phyloP scores from a whole-genome alignment of 257 asterid species.

The Nicotiana obtusifolia region DNA sequence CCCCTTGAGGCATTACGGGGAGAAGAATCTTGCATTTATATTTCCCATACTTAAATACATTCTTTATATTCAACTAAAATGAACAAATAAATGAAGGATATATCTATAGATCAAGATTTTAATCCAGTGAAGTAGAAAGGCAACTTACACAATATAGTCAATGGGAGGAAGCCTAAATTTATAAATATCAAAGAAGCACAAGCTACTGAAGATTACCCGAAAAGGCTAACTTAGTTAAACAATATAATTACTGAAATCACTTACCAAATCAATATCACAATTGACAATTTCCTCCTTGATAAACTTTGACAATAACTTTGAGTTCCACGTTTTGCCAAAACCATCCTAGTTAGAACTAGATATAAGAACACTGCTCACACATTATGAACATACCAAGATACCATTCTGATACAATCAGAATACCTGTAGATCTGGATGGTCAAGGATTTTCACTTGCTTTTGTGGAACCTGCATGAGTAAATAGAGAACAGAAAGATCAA shows the following conservation, averaged over 20 bases:
- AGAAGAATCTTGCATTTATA: no score
- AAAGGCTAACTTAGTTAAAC: neutral
- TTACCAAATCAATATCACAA: slow-evolving; percentile 57
- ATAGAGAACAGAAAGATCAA: slow-evolving; percentile 10
- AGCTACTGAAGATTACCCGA: neutral
- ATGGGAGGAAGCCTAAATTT: neutral
- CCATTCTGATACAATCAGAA: slow-evolving; percentile 5
- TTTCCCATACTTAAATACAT: no score
- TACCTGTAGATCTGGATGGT: slow-evolving; percentile 89
- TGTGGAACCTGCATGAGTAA: slow-evolving; percentile 53
- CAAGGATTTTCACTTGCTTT: slow-evolving; percentile 64
- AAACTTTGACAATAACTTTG: slow-evolving; percentile 44
- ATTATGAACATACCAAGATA: slow-evolving; percentile 9
- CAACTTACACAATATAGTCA: neutral
- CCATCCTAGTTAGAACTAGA: slow-evolving; percentile 61
- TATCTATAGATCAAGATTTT: neutral
- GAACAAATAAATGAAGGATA: neutral
- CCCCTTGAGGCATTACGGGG: no score
- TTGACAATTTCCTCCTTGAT: slow-evolving; percentile 43
- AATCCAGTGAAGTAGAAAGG: neutral
- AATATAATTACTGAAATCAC: slow-evolving; percentile 10
- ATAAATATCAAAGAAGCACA: neutral
- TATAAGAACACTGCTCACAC: neutral
- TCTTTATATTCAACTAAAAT: no score
- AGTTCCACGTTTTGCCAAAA: slow-evolving; percentile 65